Base-by-base conservation (phyloP, 176 grass and related monocot species). In the Eragrostis curvula region DNA sequence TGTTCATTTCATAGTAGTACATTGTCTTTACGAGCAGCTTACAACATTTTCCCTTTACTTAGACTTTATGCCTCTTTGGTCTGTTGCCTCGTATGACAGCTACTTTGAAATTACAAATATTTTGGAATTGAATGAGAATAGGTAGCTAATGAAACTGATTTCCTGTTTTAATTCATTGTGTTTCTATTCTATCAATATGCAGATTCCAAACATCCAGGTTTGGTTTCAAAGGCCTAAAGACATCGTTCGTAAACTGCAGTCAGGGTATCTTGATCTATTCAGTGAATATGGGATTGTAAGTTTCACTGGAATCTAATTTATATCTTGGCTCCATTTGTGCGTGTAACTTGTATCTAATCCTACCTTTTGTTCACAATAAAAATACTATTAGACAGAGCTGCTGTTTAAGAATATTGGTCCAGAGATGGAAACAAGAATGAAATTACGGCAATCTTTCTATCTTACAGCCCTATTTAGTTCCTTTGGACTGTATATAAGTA, bases 161-260 rank as follows among this genome's bases (percentile, higher is more conserved):
- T 21, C 18, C 5, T 43, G 20, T 86, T 85, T 52, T 49, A 39
- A 51, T 85, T 24, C 23, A 46, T 60, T 14, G 21, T 23, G 3
- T n/a, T 75, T 40, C 32, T 23, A 47, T 48, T 16, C 27, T 6
- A 24, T 29, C 17, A 28, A 40, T 58, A 85, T 86, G 28, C 70
- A 99, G 93, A 81, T 99, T 9, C 82, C 96, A 63, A 96, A 96
- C 71, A 78, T 99, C 79, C 93, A 96, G 77, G 93, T 99, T 67
- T 99, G 96, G 96, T 90, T 99, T 79, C 92, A 99, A 82, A 94
- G 93, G 77, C 96, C 96, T 21, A 99, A 89, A 60, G 96, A 99
- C 79, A 99, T 99, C 49, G 87, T 99, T 10, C 85, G 87, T 58
- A 96, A 99, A 87, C 76, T 99, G 48, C 85, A 69, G 56, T 93